A percentile compares a stretch with the other conserved stretches of the same genome.
These are phyloP conservation scores for Climacium dendroides DNA, from an alignment of 225 moss, liverwort and hornwort genomes.

Conservation along the genomic window DNA sequence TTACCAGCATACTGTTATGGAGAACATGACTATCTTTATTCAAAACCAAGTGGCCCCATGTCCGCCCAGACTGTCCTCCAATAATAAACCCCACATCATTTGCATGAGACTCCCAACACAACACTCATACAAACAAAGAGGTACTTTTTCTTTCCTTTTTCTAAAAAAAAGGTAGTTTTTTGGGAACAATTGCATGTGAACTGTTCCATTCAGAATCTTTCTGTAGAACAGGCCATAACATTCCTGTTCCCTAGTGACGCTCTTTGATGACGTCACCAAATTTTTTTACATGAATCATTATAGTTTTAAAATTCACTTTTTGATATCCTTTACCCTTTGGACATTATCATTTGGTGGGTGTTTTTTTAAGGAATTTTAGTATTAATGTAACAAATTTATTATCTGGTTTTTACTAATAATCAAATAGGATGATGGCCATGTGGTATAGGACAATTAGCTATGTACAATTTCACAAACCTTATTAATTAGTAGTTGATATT, in stretches of 20 bases:
- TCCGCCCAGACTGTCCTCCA: background rate
- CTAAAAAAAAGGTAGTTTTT: too few species aligned
- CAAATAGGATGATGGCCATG: background rate
- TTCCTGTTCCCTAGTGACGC: background rate
- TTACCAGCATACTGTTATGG: background rate
- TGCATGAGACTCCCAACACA: background rate
- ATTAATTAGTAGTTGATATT: background rate
- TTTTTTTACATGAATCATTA: too few species aligned
- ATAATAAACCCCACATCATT: background rate
- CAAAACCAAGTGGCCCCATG: background rate
- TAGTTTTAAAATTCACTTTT: background rate
- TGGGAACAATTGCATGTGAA: background rate
- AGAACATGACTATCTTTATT: background rate
- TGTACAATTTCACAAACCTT: background rate
- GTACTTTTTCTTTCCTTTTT: background rate
- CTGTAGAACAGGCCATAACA: background rate
- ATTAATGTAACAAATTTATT: background rate
- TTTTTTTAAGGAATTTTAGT: background rate
- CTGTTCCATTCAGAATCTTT: background rate
- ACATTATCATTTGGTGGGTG: background rate
- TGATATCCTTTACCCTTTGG: background rate
- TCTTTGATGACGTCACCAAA: background rate
- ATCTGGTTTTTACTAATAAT: background rate
- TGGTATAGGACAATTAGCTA: background rate
- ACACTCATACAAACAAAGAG: background rate